Conservation (phyloP, 2,329 filamentous ascomycete genomes). For the Talaromyces sp. region DNA sequence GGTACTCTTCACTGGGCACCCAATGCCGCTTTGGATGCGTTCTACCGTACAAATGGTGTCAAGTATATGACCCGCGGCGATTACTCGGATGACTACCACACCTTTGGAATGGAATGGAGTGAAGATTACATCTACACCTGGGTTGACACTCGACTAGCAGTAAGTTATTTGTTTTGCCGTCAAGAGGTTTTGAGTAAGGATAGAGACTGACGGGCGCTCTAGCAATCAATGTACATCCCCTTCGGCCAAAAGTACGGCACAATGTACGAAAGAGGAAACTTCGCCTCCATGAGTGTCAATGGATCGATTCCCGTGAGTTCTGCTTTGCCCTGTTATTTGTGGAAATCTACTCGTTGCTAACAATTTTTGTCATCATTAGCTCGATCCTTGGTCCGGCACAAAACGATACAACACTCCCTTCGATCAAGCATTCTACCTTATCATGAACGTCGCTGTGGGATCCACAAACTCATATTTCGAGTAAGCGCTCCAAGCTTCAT, state of each 20-base stretch:
- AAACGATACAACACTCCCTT: conserved; percentile 16
- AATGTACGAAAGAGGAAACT: conserved; percentile 17
- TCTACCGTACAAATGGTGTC: conserved; percentile 13
- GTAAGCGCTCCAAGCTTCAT: not conserved
- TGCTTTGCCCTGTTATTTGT: not conserved
- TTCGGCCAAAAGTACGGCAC: conserved; percentile 17
- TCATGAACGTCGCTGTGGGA: conserved; percentile 15
- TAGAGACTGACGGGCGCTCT: not conserved
- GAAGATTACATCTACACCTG: conserved; percentile 16
- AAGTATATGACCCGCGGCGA: conserved; percentile 14
- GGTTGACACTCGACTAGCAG: conserved; percentile 16
- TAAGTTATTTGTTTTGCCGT: not conserved
- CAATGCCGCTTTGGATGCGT: conserved; percentile 9
- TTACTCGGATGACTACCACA: conserved; percentile 16
- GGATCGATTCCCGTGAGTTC: conserved; percentile 15
- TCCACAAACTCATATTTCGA: conserved; percentile 10
- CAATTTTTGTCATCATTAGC: not conserved
- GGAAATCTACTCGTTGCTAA: not conserved
- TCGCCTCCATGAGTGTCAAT: conserved; percentile 15
- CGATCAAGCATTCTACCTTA: conserved; percentile 16
- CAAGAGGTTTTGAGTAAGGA: not conserved
- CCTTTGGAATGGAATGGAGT: conserved; percentile 19
- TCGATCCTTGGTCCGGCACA: conserved; percentile 15
- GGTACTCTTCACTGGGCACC: conserved; percentile 18
- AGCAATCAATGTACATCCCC: conserved; percentile 18